A percentile compares a stretch with the other conserved stretches of the same genome.
These are phyloP conservation scores for Ilyonectria destructans DNA, from an alignment of 2,329 filamentous ascomycete species.

Conservation along the genomic window DNA sequence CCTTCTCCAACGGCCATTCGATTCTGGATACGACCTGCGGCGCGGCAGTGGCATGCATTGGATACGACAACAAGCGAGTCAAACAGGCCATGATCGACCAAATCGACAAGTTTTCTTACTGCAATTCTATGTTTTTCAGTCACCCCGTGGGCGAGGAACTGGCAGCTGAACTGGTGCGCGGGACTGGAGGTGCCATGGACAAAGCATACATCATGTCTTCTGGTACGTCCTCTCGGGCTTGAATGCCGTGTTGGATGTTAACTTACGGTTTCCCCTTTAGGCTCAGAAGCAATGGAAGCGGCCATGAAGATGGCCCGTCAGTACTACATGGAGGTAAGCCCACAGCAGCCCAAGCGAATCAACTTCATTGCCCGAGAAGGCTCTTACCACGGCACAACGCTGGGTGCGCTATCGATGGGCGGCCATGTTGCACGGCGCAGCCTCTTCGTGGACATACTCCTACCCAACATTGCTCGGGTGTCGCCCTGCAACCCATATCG, in stretches of 20 bases:
- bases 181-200: conserved; percentile 54
- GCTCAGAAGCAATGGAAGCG: conserved; percentile 65
- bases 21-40: conserved; percentile 32
- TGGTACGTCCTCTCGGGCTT: conserved; percentile 43
- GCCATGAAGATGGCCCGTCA: conserved; percentile 64
- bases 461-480: conserved; percentile 44
- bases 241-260: background rate
- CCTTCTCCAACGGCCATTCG: conserved; percentile 9
- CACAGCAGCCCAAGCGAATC: conserved; percentile 69
- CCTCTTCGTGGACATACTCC: conserved; percentile 43
- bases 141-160: conserved; percentile 41
- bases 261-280: conserved; percentile 49
- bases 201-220: conserved; percentile 56
- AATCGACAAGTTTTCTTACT: conserved; percentile 41
- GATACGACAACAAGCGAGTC: conserved; percentile 38
- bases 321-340: conserved; percentile 59
- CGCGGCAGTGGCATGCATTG: conserved; percentile 41
- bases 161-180: conserved; percentile 47
- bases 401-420: conserved; percentile 76
- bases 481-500: conserved; percentile 41
- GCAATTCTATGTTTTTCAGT: conserved; percentile 42
- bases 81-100: conserved; percentile 42
- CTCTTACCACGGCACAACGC: conserved; percentile 82
- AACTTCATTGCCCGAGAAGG: conserved; percentile 78
- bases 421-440: conserved; percentile 37